Conservation (phyloP, 2,329 filamentous ascomycete genomes). For the Aureobasidium sp. region DNA sequence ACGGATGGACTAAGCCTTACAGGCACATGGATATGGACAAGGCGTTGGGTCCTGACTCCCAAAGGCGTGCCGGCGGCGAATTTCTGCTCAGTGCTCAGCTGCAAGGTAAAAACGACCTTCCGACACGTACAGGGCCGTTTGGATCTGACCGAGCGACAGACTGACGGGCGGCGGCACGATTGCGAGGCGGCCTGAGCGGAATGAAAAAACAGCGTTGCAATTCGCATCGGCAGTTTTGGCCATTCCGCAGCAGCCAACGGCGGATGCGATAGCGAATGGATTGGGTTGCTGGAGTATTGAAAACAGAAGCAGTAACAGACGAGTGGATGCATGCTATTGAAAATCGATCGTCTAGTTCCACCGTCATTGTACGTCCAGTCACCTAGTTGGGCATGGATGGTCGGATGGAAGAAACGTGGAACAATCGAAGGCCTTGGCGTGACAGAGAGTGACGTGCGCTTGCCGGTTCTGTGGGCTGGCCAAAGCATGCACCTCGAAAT, state of each 20-base stretch:
- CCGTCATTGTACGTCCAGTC: neutral
- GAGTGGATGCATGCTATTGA: conserved; percentile 4
- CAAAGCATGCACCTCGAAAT: conserved; percentile 1
- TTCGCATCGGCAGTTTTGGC: conserved; percentile 9
- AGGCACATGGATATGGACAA: neutral
- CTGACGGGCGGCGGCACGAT: neutral
- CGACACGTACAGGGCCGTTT: neutral
- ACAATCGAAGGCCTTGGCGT: neutral
- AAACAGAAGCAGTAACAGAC: conserved; percentile 6
- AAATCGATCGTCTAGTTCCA: conserved; percentile 9
- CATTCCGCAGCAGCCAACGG: neutral
- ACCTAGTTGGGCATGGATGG: neutral
- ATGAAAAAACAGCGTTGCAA: conserved; percentile 5
- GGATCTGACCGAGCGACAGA: neutral
- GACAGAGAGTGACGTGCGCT: neutral
- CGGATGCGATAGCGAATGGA: neutral
- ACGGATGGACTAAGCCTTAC: neutral
- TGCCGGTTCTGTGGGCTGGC: neutral
- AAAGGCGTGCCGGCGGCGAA: neutral
- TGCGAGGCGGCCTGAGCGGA: conserved; percentile 1
- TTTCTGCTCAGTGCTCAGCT: neutral
- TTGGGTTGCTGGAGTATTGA: conserved; percentile 1
- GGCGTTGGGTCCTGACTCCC: neutral
- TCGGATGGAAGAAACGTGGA: conserved; percentile 4
- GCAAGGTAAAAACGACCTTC: neutral